Percentiles rank a stretch among this genome's conserved stretches.
Evolutionary conservation across 1,139 yeast species (phyloP).

Genomic region (Hansenula lynferdii): DNA sequence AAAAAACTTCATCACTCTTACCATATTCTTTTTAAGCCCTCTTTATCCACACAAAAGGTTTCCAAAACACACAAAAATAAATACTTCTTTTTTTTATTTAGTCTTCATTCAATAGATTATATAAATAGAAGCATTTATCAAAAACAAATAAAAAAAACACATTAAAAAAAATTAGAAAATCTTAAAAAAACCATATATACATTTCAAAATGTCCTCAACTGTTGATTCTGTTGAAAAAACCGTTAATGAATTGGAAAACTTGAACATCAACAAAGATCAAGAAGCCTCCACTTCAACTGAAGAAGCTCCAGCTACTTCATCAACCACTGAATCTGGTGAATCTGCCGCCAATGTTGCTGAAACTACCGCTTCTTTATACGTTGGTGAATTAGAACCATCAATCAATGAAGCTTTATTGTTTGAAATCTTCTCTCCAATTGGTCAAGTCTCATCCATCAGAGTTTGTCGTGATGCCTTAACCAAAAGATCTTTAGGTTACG

Average conservation of each 20-base stretch:
- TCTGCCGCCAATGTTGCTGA: slow-evolving; percentile 35
- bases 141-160: slow-evolving; percentile 15
- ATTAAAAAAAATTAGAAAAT: slow-evolving; percentile 21
- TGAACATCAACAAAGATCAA: slow-evolving; percentile 28
- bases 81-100: too few species aligned
- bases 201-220: slow-evolving; percentile 31
- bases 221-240: slow-evolving; percentile 30
- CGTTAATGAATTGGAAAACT: slow-evolving; percentile 33
- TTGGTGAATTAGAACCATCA: slow-evolving; percentile 92
- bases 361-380: slow-evolving; percentile 84
- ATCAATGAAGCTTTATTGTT: slow-evolving; percentile 94
- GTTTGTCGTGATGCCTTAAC: slow-evolving; percentile 99
- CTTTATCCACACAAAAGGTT: too few species aligned
- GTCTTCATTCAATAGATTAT: too few species aligned
- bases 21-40: too few species aligned
- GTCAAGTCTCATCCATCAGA: slow-evolving; percentile 95
- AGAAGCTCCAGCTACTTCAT: slow-evolving; percentile 11
- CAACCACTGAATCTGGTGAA: slow-evolving; percentile 17
- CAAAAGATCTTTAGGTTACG: slow-evolving; percentile 96
- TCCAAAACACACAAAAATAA: too few species aligned
- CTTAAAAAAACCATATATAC: slow-evolving; percentile 9
- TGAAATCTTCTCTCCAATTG: slow-evolving; percentile 92
- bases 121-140: not conserved
- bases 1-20: too few species aligned
- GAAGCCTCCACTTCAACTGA: slow-evolving; percentile 19